Evolutionary conservation across 768 basidiomycete species (phyloP).

Genomic region (Phlebiopsis gigantea): DNA sequence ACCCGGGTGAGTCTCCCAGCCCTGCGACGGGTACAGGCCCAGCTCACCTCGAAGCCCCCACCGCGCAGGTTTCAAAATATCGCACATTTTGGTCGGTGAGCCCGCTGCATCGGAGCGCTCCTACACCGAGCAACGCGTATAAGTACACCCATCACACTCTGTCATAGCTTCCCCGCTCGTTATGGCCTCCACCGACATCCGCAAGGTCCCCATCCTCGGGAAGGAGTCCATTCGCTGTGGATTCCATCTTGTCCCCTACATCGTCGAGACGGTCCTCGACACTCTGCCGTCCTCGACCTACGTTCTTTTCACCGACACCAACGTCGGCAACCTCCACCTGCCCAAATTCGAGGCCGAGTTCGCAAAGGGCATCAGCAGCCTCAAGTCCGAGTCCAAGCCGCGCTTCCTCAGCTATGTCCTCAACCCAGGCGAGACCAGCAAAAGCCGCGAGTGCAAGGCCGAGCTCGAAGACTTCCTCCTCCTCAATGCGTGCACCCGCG

Average conservation of each 20-base stretch:
- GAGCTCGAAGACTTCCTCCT: constrained; percentile 91
- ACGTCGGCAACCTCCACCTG: constrained; percentile 81
- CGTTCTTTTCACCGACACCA: constrained; percentile 88
- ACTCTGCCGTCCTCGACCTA: constrained; percentile 79
- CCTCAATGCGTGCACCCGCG: constrained; percentile 82
- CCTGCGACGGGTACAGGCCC: neutral
- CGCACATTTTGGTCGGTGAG: neutral
- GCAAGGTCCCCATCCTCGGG: constrained; percentile 80
- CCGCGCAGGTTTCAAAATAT: neutral
- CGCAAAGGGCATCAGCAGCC: constrained; percentile 30
- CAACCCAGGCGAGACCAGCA: constrained; percentile 88
- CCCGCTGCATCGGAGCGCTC: constrained; percentile 4
- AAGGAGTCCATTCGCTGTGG: constrained; percentile 90
- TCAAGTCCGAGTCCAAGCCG: constrained; percentile 30
- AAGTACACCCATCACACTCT: neutral
- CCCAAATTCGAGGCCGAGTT: constrained; percentile 65
- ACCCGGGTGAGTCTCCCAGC: neutral
- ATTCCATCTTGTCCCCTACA: constrained; percentile 87
- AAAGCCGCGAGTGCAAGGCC: constrained; percentile 88
- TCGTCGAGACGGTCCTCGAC: constrained; percentile 64
- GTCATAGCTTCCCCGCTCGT: neutral
- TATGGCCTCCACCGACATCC: constrained; percentile 44
- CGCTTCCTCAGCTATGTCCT: constrained; percentile 78
- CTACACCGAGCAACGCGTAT: neutral
- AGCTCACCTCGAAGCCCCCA: neutral